These are phyloP conservation scores for Hypomontagnella submonticulosa DNA, from an alignment of 495 filamentous ascomycete genomes.

Conservation along the genomic window DNA sequence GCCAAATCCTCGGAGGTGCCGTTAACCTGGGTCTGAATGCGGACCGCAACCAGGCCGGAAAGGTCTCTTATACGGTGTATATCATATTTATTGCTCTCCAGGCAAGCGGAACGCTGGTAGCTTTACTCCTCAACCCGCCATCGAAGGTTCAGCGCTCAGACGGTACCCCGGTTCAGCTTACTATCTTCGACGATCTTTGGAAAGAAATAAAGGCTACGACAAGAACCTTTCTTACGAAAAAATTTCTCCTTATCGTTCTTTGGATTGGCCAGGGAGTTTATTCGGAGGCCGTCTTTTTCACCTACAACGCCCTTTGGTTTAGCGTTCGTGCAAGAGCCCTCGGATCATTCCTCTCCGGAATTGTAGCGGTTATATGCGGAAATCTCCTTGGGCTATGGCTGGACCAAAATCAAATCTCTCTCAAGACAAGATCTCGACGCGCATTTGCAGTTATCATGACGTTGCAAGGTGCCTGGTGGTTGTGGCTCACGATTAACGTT, in stretches of 20 bases:
- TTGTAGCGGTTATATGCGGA: constrained; percentile 66
- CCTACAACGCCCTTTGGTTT: constrained; percentile 68
- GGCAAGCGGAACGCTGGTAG: constrained; percentile 65
- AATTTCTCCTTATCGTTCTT: constrained; percentile 67
- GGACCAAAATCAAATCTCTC: constrained; percentile 59
- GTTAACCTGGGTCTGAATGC: constrained; percentile 72
- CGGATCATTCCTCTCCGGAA: constrained; percentile 69
- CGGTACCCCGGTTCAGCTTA: constrained; percentile 62
- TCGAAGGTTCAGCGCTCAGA: constrained; percentile 66
- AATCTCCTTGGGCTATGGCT: constrained; percentile 68
- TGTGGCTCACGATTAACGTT: constrained; percentile 68
- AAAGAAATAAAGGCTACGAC: constrained; percentile 63
- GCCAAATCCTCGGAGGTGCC: constrained; percentile 72
- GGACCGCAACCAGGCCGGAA: constrained; percentile 62
- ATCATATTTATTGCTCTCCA: constrained; percentile 71
- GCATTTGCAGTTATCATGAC: constrained; percentile 56
- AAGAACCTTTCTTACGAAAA: constrained; percentile 61
- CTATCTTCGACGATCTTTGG: constrained; percentile 58
- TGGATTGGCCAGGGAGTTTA: constrained; percentile 72
- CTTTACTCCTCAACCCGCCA: constrained; percentile 64
- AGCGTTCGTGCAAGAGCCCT: constrained; percentile 70
- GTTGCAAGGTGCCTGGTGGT: constrained; percentile 70
- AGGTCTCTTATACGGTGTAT: constrained; percentile 70
- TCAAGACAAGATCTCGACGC: constrained; percentile 60
- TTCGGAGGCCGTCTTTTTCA: constrained; percentile 71